Evolutionary conservation across 2,329 filamentous ascomycete genomes (phyloP), one percentile per base, ranked within the genome.

Genomic region (Monilinia fructicola): DNA sequence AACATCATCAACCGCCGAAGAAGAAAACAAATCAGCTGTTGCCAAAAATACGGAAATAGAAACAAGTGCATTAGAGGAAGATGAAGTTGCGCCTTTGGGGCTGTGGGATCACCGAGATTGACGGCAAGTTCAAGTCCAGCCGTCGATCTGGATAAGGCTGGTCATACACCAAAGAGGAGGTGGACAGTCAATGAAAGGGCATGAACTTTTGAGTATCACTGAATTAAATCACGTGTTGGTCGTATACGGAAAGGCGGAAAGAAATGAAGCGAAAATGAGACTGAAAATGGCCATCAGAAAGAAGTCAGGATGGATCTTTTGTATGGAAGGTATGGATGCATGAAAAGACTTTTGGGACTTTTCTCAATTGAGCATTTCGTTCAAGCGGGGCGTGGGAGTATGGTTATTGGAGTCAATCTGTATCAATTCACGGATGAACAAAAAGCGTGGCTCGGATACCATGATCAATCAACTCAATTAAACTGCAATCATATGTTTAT

Each of bases 121-220:
- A 23, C 31, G 31, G 58, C 58, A 14, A 50, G 58, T 26, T 61
- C 58, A 5, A 44, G 58, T 18, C 78, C 81, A 38, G 76, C 78
- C 14, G 79, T 77, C 14, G 79, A 82, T 55, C 80, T 78, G 0
- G 82, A 84, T 59, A 75, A 75, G 26, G 74, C 78, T 35, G 82
- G 84, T 64, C 79, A 77, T 54, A 75, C 78, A 28, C 75, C 78
- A 1, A 85, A 85, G 75, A 75, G 83, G 64, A 78, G 83, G 14
- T 85, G 84, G 83, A 84, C 83, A 7, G 80, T 84, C 9, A 84
- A 79, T 42, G 83, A 85, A 52, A 66, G 65, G 4, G 23, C 12
- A 50, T 58, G n/a, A 60, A 50, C 14, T 28, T 6, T 21, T 16
- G 11, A 14, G 7, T n/a, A 14, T 16, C 46, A 26, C 18, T 48